Evolutionary conservation across 2,329 filamentous ascomycete genomes (phyloP).

Genomic region (Arthroderma sp.): DNA sequence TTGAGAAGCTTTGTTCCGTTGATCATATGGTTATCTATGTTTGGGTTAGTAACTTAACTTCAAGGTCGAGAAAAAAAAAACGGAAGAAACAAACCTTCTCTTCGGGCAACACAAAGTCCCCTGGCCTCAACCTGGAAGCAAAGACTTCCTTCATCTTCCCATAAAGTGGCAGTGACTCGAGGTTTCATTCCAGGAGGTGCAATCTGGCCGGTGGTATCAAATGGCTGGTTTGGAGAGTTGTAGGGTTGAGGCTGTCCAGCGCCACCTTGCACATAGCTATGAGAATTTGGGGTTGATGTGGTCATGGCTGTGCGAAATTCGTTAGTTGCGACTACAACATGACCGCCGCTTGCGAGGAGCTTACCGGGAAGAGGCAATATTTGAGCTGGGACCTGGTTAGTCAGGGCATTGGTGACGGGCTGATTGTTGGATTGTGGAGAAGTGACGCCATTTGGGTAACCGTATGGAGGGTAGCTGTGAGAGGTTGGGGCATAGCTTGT

Average conservation of each 20-base stretch:
- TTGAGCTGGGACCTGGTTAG: conserved; percentile 51
- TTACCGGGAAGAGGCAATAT: conserved; percentile 52
- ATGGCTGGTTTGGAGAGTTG: conserved; percentile 37
- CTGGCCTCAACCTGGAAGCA: conserved; percentile 97
- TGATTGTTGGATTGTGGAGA: conserved; percentile 62
- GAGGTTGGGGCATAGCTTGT: conserved; percentile 51
- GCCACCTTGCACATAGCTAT: conserved; percentile 28
- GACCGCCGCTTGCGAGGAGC: conserved; percentile 6
- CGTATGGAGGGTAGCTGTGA: conserved; percentile 53
- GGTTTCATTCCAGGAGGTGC: conserved; percentile 93
- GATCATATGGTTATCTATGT: conserved; percentile 91
- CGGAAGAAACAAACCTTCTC: conserved; percentile 58
- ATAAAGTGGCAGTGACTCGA: conserved; percentile 85
- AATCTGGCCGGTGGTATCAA: conserved; percentile 83
- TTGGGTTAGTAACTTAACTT: not conserved
- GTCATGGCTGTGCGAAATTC: conserved; percentile 6
- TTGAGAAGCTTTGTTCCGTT: conserved; percentile 96
- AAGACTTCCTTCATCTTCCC: conserved; percentile 95
- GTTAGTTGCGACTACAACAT: not conserved
- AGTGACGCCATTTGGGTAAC: conserved; percentile 61
- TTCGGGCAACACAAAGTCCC: conserved; percentile 84
- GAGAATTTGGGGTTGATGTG: conserved; percentile 20
- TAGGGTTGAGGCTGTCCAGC: conserved; percentile 33
- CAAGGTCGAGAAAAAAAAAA: not conserved
- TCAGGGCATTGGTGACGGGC: conserved; percentile 58